Evolutionary conservation across 2,329 filamentous ascomycete genomes (phyloP).

Genomic region (Shiraia bambusicola): DNA sequence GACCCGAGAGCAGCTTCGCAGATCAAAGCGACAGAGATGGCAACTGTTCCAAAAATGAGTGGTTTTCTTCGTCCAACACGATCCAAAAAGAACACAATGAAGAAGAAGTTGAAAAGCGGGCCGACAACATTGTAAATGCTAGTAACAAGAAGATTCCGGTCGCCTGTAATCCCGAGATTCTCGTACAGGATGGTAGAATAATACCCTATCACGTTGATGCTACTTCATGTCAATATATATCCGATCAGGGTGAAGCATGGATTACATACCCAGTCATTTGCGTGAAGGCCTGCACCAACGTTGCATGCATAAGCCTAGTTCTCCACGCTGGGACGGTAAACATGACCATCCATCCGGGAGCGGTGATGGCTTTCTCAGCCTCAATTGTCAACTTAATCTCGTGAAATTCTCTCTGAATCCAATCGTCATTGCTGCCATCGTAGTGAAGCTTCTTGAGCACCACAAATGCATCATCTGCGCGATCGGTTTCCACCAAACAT

Average conservation of each 20-base stretch:
- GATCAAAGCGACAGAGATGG: constrained; percentile 59
- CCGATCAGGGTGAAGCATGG: background rate
- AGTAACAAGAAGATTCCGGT: constrained; percentile 56
- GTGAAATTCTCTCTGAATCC: constrained; percentile 59
- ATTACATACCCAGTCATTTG: constrained; percentile 59
- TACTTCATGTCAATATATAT: constrained; percentile 17
- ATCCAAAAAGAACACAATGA: constrained; percentile 60
- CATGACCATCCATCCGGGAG: constrained; percentile 57
- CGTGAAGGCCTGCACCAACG: constrained; percentile 64
- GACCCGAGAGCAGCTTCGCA: constrained; percentile 60
- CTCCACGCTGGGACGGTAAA: constrained; percentile 62
- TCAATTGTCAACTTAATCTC: constrained; percentile 65
- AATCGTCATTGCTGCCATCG: constrained; percentile 57
- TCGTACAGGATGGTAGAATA: constrained; percentile 63
- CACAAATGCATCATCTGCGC: constrained; percentile 55
- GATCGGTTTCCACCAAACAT: constrained; percentile 50
- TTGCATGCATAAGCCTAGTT: constrained; percentile 62
- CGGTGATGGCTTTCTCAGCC: constrained; percentile 58
- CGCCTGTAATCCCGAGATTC: constrained; percentile 58
- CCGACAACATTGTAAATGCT: constrained; percentile 64
- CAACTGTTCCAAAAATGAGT: constrained; percentile 56
- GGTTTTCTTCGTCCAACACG: constrained; percentile 54
- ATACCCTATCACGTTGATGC: constrained; percentile 61
- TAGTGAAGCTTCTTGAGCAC: constrained; percentile 55
- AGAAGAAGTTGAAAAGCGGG: constrained; percentile 59